Evolutionary conservation across 805 yeast genomes (phyloP).

Genomic region (Pichia insulana): DNA sequence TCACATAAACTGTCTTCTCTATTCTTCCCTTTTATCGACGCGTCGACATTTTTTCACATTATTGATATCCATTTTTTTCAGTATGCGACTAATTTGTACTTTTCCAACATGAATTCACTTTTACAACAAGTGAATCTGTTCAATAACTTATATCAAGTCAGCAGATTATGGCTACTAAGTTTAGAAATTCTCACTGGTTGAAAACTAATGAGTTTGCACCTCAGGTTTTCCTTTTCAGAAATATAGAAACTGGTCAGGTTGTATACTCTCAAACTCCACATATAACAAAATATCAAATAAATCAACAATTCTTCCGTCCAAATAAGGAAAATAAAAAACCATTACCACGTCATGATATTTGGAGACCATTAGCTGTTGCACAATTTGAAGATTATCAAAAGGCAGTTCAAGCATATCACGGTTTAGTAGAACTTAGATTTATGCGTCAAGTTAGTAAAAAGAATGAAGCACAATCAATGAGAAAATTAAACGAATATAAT

Average conservation of each 20-base stretch:
- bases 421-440: constrained; percentile 63
- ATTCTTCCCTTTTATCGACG: background rate
- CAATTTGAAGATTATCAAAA: constrained; percentile 49
- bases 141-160: constrained; percentile 25
- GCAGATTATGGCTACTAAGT: constrained; percentile 28
- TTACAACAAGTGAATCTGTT: background rate
- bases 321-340: constrained; percentile 88
- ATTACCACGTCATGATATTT: constrained; percentile 69
- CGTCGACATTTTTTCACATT: too few relatives aligned
- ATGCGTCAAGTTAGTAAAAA: constrained; percentile 57
- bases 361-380: constrained; percentile 87
- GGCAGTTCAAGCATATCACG: constrained; percentile 67
- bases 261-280: constrained; percentile 78
- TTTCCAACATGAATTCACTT: background rate
- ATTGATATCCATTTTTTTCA: too few relatives aligned
- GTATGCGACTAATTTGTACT: too few relatives aligned
- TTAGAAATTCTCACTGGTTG: constrained; percentile 53
- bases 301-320: constrained; percentile 67
- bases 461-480: constrained; percentile 54
- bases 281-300: constrained; percentile 44
- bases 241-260: constrained; percentile 84
- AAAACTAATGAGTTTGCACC: constrained; percentile 62
- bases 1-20: too few relatives aligned
- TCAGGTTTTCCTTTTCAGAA: constrained; percentile 74
- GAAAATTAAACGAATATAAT: constrained; percentile 68